phyloP scores from a whole-genome alignment of 1,284 basidiomycete species.

The Neotropicomus parvogracilis region DNA sequence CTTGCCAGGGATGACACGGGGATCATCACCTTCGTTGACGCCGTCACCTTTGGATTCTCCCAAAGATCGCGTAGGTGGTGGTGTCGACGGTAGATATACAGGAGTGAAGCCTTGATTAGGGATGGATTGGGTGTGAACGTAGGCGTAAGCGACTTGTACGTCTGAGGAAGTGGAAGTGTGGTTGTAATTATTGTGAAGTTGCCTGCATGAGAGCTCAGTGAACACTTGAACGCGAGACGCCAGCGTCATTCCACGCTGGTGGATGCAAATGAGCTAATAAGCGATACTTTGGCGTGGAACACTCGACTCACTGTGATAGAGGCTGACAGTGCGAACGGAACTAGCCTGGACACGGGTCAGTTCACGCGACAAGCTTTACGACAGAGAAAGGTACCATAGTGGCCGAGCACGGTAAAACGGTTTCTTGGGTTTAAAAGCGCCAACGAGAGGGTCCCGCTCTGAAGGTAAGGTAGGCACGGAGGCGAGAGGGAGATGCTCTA shows the following conservation, averaged over 20 bases:
- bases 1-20: slow-evolving; percentile 46
- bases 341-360: slow-evolving; percentile 48
- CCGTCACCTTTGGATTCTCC: slow-evolving; percentile 22
- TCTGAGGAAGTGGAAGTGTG: slow-evolving; percentile 33
- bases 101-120: slow-evolving; percentile 29
- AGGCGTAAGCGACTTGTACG: slow-evolving; percentile 12
- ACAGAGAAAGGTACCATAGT: slow-evolving; percentile 44
- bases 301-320: slow-evolving; percentile 54
- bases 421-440: slow-evolving; percentile 39
- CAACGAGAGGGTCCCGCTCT: slow-evolving; percentile 27
- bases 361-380: slow-evolving; percentile 11
- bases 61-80: slow-evolving; percentile 3
- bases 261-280: neutral
- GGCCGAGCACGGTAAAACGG: slow-evolving; percentile 66
- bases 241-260: slow-evolving; percentile 73
- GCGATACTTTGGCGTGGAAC: neutral
- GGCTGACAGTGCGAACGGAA: slow-evolving; percentile 67
- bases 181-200: slow-evolving; percentile 45
- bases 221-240: slow-evolving; percentile 74
- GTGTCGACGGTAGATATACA: slow-evolving; percentile 13
- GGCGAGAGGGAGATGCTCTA: slow-evolving; percentile 16
- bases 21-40: slow-evolving; percentile 41
- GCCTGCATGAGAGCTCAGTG: slow-evolving; percentile 70
- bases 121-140: slow-evolving; percentile 35
- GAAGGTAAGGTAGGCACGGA: slow-evolving; percentile 19